Base-by-base conservation (phyloP, 768 basidiomycete species). In the Auriscalpium vulgare region DNA sequence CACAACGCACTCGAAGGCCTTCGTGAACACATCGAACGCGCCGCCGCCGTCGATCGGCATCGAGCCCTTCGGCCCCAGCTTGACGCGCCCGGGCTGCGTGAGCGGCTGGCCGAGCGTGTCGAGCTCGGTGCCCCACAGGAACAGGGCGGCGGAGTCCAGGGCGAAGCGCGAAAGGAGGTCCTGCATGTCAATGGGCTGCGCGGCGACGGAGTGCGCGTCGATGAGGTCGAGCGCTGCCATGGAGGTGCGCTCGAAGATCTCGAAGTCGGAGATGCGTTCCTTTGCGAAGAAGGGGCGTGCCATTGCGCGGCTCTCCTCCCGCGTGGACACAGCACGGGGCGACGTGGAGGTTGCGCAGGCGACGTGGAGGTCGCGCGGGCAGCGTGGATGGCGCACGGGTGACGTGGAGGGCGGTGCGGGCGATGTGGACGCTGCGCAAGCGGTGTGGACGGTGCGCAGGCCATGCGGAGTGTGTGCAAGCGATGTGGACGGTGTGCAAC, bases 131-230 rank as follows among this genome's bases (percentile, higher is more conserved):
- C 76, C 79, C 53, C 80, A 80, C 47, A 82, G 66, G 58, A 80
- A 82, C 54, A 79, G 76, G 2, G 79, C 74, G 0, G 82, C 80
- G 5, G 79, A 71, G 63, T 81, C 79, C 38, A 81, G 71, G 0
- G 79, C 77, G 57, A 80, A 78, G 45, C 78, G 73, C 1, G 71
- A 71, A 21, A 79, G 63, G 9, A 74, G 57, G 53, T 81, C 78
- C 68, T 81, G 59, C 9, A 62, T 11, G 35, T 38, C 62, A 45
- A 50, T 55, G 3, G 47, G 54, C 0, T 37, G 49, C 35, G 19
- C 44, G 1, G 45, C 4, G n/a, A 44, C 56, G 0, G 59, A 46
- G 35, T 56, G 58, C 11, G 45, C 37, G 0, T 44, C 47, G 23
- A 62, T 43, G 43, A 57, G 54, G 23, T 48, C 35, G 47, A 72